A percentile compares a stretch with the other conserved stretches of the same genome.
Evolutionary conservation across 1,284 basidiomycete genomes (phyloP).

Genomic region (Grifola frondosa): DNA sequence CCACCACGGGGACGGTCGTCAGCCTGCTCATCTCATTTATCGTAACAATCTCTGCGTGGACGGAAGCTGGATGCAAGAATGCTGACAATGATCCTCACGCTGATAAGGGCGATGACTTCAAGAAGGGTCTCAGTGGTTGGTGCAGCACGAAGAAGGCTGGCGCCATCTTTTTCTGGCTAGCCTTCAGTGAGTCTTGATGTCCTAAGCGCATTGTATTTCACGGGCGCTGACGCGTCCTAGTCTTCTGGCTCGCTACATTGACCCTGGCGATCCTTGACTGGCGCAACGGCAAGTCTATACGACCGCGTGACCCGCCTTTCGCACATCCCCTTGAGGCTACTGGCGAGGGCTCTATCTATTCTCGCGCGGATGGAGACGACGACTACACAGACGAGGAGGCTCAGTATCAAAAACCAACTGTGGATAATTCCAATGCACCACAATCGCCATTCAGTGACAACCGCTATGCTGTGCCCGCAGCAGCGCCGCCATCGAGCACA

Average conservation of each 20-base stretch:
- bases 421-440: conserved; percentile 19
- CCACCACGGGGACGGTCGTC: conserved; percentile 61
- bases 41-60: conserved; percentile 74
- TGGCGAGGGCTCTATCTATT: conserved; percentile 44
- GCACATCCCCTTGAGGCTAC: conserved; percentile 51
- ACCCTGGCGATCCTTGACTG: conserved; percentile 66
- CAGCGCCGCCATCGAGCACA: conserved; percentile 28
- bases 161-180: conserved; percentile 86
- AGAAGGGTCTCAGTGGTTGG: conserved; percentile 70
- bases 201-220: no score
- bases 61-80: conserved; percentile 83
- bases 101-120: conserved; percentile 64
- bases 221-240: conserved; percentile 38
- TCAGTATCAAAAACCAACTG: conserved; percentile 18
- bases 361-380: conserved; percentile 32
- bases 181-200: conserved; percentile 54
- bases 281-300: conserved; percentile 64
- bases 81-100: conserved; percentile 60
- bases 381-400: conserved; percentile 37
- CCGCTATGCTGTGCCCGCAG: conserved; percentile 37
- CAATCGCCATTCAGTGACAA: conserved; percentile 58
- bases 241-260: conserved; percentile 66
- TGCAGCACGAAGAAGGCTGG: conserved; percentile 89
- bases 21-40: conserved; percentile 78
- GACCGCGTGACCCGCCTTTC: conserved; percentile 71